Percentiles rank a stretch among this genome's conserved stretches.
Evolutionary conservation across 352 stramenopile species (phyloP).

Genomic region (Saprolegnia diclina): DNA sequence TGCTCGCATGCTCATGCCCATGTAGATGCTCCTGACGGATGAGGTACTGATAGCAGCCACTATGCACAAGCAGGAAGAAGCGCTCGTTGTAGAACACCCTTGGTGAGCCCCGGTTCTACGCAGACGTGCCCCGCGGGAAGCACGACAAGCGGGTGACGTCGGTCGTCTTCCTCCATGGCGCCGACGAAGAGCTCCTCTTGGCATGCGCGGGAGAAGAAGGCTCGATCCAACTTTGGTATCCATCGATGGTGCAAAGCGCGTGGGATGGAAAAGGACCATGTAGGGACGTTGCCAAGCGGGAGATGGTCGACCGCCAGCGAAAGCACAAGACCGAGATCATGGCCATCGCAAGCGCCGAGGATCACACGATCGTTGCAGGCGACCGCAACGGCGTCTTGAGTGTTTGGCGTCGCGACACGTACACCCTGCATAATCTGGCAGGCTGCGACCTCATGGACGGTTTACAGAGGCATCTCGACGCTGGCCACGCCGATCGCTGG

Average conservation of each 20-base stretch:
- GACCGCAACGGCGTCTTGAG: conserved; percentile 58
- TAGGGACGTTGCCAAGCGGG: conserved; percentile 46
- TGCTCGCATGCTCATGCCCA: background rate
- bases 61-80: conserved; percentile 8
- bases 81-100: conserved; percentile 8
- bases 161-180: conserved; percentile 42
- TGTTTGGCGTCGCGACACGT: conserved; percentile 52
- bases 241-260: background rate
- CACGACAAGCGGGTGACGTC: conserved; percentile 57
- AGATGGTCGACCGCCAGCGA: conserved; percentile 54
- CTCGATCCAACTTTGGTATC: conserved; percentile 67
- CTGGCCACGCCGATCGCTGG: conserved; percentile 45
- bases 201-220: conserved; percentile 63
- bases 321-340: conserved; percentile 58
- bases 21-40: conserved; percentile 14
- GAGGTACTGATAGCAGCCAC: conserved; percentile 18
- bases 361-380: conserved; percentile 48
- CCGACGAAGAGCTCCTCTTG: conserved; percentile 34
- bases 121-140: conserved; percentile 46
- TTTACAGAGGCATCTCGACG: conserved; percentile 36
- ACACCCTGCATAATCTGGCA: conserved; percentile 19
- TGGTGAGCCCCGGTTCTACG: conserved; percentile 34
- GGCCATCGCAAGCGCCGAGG: conserved; percentile 35
- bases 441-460: background rate
- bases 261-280: background rate